Base-by-base conservation (phyloP, 106 monocot species). In the Dendrobium officinale region DNA sequence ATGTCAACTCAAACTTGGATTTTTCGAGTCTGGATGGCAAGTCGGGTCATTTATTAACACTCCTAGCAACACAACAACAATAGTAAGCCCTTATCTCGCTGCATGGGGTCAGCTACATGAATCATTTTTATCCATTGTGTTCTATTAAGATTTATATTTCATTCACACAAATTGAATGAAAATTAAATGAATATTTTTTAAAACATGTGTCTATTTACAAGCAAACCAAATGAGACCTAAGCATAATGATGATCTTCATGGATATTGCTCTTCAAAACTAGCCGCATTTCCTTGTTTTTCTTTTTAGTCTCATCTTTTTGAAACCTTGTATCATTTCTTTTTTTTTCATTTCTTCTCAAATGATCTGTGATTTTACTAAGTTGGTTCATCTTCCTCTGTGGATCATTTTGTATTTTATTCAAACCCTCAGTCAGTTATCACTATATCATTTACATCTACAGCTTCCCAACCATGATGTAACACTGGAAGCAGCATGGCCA, bases 391-490 rank as follows among this genome's bases (percentile, higher is more conserved):
- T 61, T 61, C 2, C 22, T n/a, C 6, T 6, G 5, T 61, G 61
- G 61, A 13, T 55, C 10, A 13, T 70, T 31, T 31, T 31, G 13
- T 37, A 37, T 37, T 20, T 74, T 33, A 43, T 44, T 74, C 42
- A 43, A 20, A 19, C 6, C 43, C 43, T 26, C 49, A 19, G 2
- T 6, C 19, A 27, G 13, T 49, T 76, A 4, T 73, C 19, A 37
- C 26, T 42, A 45, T 43, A 44, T 11, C 72, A 15, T 76, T 37
- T 24, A 3, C 26, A 22, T 76, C 43, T 81, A 55, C 92, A 95
- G 92, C 95, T 95, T 58, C 88, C 87, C 37, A 73, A 92, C 80
- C 92, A 95, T 90, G 95, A 95, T 81, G 44, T 95, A 82, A 88
- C 95, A 55, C 18, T 95, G 31, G 88, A 95, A 92, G 92, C 92